Evolutionary conservation across 169 alveolate genomes (phyloP), one percentile per base, ranked within the genome.

Genomic region (Plasmodium coatneyi): DNA sequence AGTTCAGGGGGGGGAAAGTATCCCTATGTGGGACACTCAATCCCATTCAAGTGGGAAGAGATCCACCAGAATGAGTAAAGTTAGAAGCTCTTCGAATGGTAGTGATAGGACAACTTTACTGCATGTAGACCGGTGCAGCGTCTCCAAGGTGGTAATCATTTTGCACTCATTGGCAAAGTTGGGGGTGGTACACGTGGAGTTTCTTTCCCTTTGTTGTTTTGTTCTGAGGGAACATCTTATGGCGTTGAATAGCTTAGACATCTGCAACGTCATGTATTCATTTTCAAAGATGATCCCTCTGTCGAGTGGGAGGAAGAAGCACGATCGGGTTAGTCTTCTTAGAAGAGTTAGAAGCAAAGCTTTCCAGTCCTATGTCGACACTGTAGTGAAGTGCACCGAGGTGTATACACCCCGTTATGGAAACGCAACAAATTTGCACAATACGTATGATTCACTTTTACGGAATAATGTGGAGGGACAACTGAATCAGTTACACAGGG

Each of bases 221-320:
- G n/a, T 39, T 78, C 56, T 89, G 34, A 49, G 81, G 25, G 70
- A 56, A 39, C 72, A 89, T 80, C 71, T 89, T 19, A 72, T 16
- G 19, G 19, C 41, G 66, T n/a, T 89, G 72, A 89, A 89, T 22
- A 80, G 71, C 14, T 36, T 89, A 16, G 94, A 89, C 36, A 41
- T 89, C 1, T 89, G 94, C 52, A 89, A 80, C n/a, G 39, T 89
- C 4, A 22, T 89, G 49, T 79, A 89, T 66, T n/a, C 83, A 32
- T 22, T 89, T 25, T 5, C 83, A 1, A 84, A 72, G 54, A 4
- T 16, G 72, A 43, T 28, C 5, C 19, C 43, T 49, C 22, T 41
- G 66, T 32, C 41, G 12, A 71, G 39, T 22, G 72, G 71, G 46
- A 36, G 39, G 43, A 41, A 71, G 12, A 70, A 89, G 30, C 9